A percentile compares a stretch with the other conserved stretches of the same genome.
Evolutionary conservation across 805 yeast genomes (phyloP).

Genomic region (Kluyveromyces aestuarii): DNA sequence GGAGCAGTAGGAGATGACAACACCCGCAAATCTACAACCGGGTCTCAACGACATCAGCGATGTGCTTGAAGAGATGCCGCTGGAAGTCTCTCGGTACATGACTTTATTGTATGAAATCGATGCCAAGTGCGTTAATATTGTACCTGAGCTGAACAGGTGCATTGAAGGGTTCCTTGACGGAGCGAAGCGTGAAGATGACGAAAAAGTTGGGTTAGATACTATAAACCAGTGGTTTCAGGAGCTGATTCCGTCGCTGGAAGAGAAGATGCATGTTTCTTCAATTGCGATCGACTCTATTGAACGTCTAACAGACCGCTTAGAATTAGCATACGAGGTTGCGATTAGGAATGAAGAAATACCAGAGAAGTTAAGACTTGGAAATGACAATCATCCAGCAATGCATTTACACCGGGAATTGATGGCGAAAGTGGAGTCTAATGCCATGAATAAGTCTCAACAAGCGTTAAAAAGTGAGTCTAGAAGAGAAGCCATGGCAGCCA

Average conservation of each 20-base stretch:
- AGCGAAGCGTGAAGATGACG: slow-evolving; percentile 1
- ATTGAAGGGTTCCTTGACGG: slow-evolving; percentile 18
- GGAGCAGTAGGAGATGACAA: slow-evolving; percentile 12
- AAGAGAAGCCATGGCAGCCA: slow-evolving; percentile 89
- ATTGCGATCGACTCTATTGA: slow-evolving; percentile 73
- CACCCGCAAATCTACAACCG: slow-evolving; percentile 50
- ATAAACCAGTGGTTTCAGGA: slow-evolving; percentile 44
- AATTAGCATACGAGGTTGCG: slow-evolving; percentile 72
- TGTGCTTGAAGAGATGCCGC: slow-evolving; percentile 83
- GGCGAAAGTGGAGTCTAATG: slow-evolving; percentile 23
- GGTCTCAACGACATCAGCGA: slow-evolving; percentile 90
- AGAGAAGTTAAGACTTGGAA: slow-evolving; percentile 64
- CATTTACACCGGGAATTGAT: slow-evolving; percentile 29
- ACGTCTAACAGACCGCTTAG: slow-evolving; percentile 62
- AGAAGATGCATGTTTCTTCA: slow-evolving; percentile 94
- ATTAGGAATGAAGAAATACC: slow-evolving; percentile 70
- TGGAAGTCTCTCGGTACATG: slow-evolving; percentile 72
- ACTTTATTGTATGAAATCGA: slow-evolving; percentile 88
- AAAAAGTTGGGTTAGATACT: slow-evolving; percentile 23
- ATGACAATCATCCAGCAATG: slow-evolving; percentile 87
- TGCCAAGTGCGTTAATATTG: slow-evolving; percentile 76
- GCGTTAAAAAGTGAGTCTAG: slow-evolving; percentile 75
- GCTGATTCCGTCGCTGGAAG: slow-evolving; percentile 86
- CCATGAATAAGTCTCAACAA: slow-evolving; percentile 45
- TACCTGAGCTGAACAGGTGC: slow-evolving; percentile 50